Base-by-base conservation (phyloP, 306 rosid genomes). In the Cyclanthera cordifolia region DNA sequence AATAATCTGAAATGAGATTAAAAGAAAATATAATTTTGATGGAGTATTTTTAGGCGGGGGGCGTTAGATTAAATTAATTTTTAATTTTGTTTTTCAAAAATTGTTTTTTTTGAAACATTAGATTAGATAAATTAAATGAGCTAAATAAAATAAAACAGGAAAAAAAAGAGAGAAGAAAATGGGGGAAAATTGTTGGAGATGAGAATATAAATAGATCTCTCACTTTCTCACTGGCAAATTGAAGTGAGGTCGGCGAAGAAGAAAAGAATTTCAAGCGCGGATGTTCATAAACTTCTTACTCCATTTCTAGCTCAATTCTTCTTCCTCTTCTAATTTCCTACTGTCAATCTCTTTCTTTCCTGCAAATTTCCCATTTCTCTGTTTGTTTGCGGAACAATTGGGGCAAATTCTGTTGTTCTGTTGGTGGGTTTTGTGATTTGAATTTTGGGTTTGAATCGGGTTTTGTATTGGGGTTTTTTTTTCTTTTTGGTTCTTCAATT, bases 211-310 rank as follows among this genome's bases (percentile, higher is more conserved):
- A 25, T 63, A 67, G 19, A 30, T 48, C 32, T 39, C 69, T 56
- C 78, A 30, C 53, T 27, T 69, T 43, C 3, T 77, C 73, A 66
- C 43, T 71, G 82, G 67, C 73, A 63, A 37, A 59, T 30, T 59
- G 17, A 80, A 73, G 75, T 80, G 41, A 72, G 84, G 86, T 84
- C 87, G 89, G 93, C 87, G 83, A 74, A 58, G 70, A 15, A 65
- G 50, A 63, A 75, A 52, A 54, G 74, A 70, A 28, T 75, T 75
- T 78, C 15, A 64, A 53, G 78, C 47, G 70, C 5, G 69, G n/a
- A n/a, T 72, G 47, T 72, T 55, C 27, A 53, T 57, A 47, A 70
- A 8, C 24, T 20, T 20, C 9, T 10, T 52, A 70, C 73, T 53
- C 30, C 11, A 16, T 47, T 16, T 25, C 57, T 3, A 46, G 17